Evolutionary conservation across 2,329 filamentous ascomycete genomes (phyloP).

Genomic region (Monosporascus ibericus): DNA sequence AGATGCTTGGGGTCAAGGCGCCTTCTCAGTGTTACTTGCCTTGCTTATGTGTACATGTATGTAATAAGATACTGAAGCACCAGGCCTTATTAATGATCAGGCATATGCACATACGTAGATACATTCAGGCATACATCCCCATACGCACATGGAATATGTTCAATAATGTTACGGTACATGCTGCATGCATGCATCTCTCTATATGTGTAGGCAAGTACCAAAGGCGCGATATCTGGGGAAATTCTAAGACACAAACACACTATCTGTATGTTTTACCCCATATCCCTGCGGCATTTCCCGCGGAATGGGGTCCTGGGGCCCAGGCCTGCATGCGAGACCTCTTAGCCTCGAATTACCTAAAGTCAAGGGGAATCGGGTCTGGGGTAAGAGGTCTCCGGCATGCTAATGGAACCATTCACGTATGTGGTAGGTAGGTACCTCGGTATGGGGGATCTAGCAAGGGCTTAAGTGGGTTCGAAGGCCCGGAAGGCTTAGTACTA

Average conservation of each 20-base stretch:
- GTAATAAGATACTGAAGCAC: no score
- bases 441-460: neutral
- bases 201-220: neutral
- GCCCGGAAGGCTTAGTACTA: neutral
- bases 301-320: neutral
- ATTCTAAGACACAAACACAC: neutral
- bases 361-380: neutral
- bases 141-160: no score
- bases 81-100: no score
- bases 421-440: neutral
- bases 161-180: neutral
- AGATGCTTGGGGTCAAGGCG: no score
- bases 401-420: neutral
- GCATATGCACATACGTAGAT: neutral
- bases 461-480: no score
- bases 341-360: neutral
- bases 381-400: neutral
- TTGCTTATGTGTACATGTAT: no score
- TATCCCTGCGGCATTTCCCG: neutral
- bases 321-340: neutral
- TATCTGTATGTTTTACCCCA: neutral
- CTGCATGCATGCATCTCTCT: neutral
- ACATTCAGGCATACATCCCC: neutral
- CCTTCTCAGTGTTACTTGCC: no score
- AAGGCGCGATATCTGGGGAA: neutral